A percentile compares a stretch with the other conserved stretches of the same genome.
phyloP scores from a whole-genome alignment of 805 yeast species.

The Schwanniomyces occidentalis region DNA sequence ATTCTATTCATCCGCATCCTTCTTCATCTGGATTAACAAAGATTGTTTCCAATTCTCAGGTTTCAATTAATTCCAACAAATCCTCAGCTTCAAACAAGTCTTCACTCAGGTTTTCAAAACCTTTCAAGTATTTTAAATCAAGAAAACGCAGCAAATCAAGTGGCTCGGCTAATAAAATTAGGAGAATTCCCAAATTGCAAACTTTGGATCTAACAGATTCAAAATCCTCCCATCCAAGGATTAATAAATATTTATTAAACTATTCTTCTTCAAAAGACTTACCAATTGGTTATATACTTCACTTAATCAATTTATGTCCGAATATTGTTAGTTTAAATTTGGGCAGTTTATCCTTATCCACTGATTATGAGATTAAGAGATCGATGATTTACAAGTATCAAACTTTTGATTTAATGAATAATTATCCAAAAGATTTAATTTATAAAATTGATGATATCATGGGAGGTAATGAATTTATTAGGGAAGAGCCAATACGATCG shows the following conservation, averaged over 20 bases:
- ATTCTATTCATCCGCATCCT: slow-evolving; percentile 31
- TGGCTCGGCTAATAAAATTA: slow-evolving; percentile 1
- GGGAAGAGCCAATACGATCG: background rate
- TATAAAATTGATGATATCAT: slow-evolving; percentile 23
- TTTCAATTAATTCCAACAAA: slow-evolving; percentile 15
- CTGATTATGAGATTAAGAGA: slow-evolving; percentile 59
- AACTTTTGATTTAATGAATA: slow-evolving; percentile 38
- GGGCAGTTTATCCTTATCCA: slow-evolving; percentile 60
- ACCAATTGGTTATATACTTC: slow-evolving; percentile 76
- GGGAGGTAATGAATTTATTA: slow-evolving; percentile 5
- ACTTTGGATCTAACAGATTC: slow-evolving; percentile 5
- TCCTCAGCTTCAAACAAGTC: slow-evolving; percentile 17
- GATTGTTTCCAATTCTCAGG: slow-evolving; percentile 17
- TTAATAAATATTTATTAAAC: slow-evolving; percentile 59
- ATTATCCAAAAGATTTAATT: slow-evolving; percentile 34
- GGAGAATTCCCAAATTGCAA: background rate
- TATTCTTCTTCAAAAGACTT: slow-evolving; percentile 71
- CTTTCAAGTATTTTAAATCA: slow-evolving; percentile 20
- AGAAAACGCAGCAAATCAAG: slow-evolving; percentile 14
- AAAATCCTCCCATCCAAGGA: slow-evolving; percentile 51
- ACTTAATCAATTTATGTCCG: slow-evolving; percentile 65
- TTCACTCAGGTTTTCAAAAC: slow-evolving; percentile 15
- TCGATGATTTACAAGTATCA: slow-evolving; percentile 36
- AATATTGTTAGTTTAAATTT: slow-evolving; percentile 57
- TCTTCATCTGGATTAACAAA: slow-evolving; percentile 16